A percentile compares a stretch with the other conserved stretches of the same genome.
These are phyloP conservation scores for Aspergillus cavernicola DNA, from an alignment of 495 filamentous ascomycete genomes.

Conservation along the genomic window DNA sequence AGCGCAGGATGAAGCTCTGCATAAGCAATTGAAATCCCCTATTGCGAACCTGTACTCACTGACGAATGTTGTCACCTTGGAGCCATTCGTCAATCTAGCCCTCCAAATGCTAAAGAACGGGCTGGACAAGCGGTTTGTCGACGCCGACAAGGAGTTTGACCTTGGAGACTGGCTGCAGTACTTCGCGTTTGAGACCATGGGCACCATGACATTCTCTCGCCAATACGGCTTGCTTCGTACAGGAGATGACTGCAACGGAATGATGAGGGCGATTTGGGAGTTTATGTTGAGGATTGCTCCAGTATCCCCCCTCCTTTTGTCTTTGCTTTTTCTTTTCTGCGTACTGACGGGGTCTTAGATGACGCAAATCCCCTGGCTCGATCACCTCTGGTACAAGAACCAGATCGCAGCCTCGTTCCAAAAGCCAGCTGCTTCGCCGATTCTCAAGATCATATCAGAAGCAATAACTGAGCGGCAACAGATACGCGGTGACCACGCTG, in stretches of 20 bases:
- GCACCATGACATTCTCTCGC: background rate
- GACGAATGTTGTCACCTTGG: background rate
- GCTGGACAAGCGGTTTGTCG: background rate
- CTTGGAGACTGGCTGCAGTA: background rate
- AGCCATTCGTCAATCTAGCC: background rate
- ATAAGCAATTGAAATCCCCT: background rate
- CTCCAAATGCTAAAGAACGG: background rate
- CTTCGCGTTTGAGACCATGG: background rate
- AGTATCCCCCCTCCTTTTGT: too few relatives aligned
- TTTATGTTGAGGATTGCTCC: too few relatives aligned
- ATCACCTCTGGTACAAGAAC: conserved; percentile 22
- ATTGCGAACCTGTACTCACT: background rate
- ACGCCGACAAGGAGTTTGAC: background rate
- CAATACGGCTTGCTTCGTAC: background rate
- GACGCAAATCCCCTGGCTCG: conserved; percentile 31
- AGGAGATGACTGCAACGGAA: conserved; percentile 1
- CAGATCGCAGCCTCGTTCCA: too few relatives aligned
- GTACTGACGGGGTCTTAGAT: conserved; percentile 8
- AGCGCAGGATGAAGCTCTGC: background rate
- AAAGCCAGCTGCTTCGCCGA: too few relatives aligned
- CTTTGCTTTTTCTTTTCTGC: too few relatives aligned
- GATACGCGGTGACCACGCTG: too few relatives aligned
- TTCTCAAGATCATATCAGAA: too few relatives aligned
- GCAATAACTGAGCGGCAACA: too few relatives aligned
- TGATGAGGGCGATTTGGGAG: conserved; percentile 24